phyloP scores from a whole-genome alignment of 108 stramenopile genomes.

The Chaetoceros muelleri region DNA sequence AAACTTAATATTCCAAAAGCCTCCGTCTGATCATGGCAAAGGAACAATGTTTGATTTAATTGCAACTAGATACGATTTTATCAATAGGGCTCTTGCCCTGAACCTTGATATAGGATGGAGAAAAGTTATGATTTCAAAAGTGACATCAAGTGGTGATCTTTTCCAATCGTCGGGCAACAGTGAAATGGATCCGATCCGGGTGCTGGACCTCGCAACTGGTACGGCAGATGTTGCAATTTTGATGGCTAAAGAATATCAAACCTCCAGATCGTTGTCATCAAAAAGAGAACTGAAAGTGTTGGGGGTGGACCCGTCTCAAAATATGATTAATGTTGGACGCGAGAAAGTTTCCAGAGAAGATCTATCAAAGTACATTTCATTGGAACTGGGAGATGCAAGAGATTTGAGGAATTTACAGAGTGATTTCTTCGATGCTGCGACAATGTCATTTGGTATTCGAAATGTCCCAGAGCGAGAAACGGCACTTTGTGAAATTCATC shows the following conservation, averaged over 20 bases:
- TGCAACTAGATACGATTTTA: conserved; percentile 66
- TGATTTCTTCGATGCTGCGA: conserved; percentile 69
- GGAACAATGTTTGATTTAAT: conserved; percentile 87
- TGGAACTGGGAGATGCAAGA: conserved; percentile 61
- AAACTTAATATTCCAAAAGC: conserved; percentile 5
- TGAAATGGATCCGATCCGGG: not conserved
- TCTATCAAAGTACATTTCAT: conserved; percentile 26
- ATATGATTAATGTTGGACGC: conserved; percentile 75
- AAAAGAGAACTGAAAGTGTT: conserved; percentile 14
- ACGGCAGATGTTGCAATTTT: conserved; percentile 91
- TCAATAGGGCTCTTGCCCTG: conserved; percentile 77
- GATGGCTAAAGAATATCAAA: conserved; percentile 36
- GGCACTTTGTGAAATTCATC: conserved; percentile 74
- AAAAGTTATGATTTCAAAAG: conserved; percentile 39
- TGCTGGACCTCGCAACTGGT: conserved; percentile 81
- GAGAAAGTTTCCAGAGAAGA: conserved; percentile 37
- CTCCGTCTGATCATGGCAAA: conserved; percentile 43
- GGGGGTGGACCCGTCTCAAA: conserved; percentile 80
- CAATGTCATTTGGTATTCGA: conserved; percentile 93
- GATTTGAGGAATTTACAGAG: conserved; percentile 25
- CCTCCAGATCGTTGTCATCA: not conserved
- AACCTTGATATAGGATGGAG: conserved; percentile 84
- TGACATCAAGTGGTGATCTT: conserved; percentile 13
- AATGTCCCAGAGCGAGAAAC: conserved; percentile 59
- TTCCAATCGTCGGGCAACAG: conserved; percentile 7